Base-by-base conservation (phyloP, 352 stramenopile genomes). In the Phytophthora lateralis region DNA sequence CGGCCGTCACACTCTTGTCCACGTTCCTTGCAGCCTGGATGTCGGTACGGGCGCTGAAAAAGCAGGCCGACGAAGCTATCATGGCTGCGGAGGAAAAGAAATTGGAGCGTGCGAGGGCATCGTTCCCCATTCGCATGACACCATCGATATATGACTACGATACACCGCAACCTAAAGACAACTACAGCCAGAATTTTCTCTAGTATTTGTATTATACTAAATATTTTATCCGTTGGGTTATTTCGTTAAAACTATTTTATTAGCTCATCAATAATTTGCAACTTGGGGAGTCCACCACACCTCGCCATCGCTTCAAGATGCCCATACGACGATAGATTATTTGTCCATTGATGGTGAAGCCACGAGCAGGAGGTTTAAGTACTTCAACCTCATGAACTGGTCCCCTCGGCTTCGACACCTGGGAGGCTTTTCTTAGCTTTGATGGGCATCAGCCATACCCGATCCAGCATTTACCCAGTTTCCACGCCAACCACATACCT, bases 181-280 rank as follows among this genome's bases (percentile, higher is more conserved):
- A 78, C 44, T 78, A 78, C 55, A 78, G 71, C 26, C 65, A 73
- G 18, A 75, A 78, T 18, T 78, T 78, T 34, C 34, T 78, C 20
- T 77, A 62, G n/a, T n/a, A n/a, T n/a, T n/a, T n/a, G n/a, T n/a
- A n/a, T n/a, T n/a, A n/a, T n/a, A n/a, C 21, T 24, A 24, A 24
- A 1, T 24, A 24, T 24, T 24, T 24, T 24, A 24, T 24, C 21
- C n/a, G n/a, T 24, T 3, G 21, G 21, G 21, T 3, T 24, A 24
- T 24, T 24, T 24, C 21, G 21, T 24, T 24, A 20, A 41, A 30
- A 34, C 2, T 11, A 34, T 34, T 2, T 34, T 34, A 34, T 11
- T 34, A 34, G 2, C 21, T 24, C 3, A 3, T 24, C 21, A 3
- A 24, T 24, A 24, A 24, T 24, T 24, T 24, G 21, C 21, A 24